These are phyloP conservation scores for Rhizoclosmatium globosum DNA, from an alignment of 192 early-diverging fungal species.

Conservation along the genomic window DNA sequence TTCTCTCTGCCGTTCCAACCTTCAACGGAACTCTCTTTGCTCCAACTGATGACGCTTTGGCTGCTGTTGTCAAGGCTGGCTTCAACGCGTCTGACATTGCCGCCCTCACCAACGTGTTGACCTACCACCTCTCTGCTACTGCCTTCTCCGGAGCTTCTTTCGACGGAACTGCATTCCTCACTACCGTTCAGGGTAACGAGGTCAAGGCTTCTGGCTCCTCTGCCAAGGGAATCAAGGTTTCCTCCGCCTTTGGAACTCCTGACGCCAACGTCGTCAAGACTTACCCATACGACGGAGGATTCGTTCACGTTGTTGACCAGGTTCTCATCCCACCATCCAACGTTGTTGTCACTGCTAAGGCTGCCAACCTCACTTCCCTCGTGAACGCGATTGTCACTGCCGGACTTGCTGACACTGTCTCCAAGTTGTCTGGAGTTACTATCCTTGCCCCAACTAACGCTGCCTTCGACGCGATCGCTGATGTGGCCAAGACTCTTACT, in stretches of 20 bases:
- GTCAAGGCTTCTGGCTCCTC: slow-evolving; percentile 9
- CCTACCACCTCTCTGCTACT: slow-evolving; percentile 29
- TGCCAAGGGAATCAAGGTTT: slow-evolving; percentile 8
- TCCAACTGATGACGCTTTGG: slow-evolving; percentile 30
- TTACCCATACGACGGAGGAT: slow-evolving; percentile 41
- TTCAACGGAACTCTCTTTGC: slow-evolving; percentile 38
- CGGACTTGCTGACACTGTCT: slow-evolving; percentile 31
- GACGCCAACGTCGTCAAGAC: slow-evolving; percentile 42
- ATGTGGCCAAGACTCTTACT: slow-evolving; percentile 20
- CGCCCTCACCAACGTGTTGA: background rate
- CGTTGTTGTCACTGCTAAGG: slow-evolving; percentile 8
- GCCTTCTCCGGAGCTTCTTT: background rate
- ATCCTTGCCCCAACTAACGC: slow-evolving; percentile 43
- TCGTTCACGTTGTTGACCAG: slow-evolving; percentile 50
- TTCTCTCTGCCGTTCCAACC: slow-evolving; percentile 19
- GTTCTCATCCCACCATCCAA: slow-evolving; percentile 47
- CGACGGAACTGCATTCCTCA: slow-evolving; percentile 10
- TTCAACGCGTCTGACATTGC: slow-evolving; percentile 7
- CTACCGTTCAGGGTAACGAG: slow-evolving; percentile 17
- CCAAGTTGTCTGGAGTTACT: slow-evolving; percentile 30
- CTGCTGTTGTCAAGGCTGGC: slow-evolving; percentile 19
- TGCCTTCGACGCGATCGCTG: slow-evolving; percentile 37
- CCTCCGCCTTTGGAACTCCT: slow-evolving; percentile 8
- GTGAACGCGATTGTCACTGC: slow-evolving; percentile 22
- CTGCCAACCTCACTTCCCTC: slow-evolving; percentile 33